Evolutionary conservation across 257 asterid genomes (phyloP).

Genomic region (Solanum medicagineum): DNA sequence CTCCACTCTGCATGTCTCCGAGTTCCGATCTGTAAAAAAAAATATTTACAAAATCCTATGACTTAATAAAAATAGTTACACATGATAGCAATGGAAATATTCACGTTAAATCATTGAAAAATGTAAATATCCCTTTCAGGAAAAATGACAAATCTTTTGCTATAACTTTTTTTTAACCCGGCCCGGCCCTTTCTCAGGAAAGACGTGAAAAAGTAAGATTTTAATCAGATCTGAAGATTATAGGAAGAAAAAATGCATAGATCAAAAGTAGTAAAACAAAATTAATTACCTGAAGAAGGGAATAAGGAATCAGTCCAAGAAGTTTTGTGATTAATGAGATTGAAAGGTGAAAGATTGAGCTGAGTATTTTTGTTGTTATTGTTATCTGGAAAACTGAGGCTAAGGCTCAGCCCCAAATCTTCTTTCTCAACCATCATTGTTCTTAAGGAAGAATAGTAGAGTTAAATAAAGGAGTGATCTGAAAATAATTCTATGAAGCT

Average conservation of each 20-base stretch:
- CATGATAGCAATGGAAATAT: not conserved
- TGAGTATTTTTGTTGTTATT: conserved; percentile 1
- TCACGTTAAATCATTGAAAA: not conserved
- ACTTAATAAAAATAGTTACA: not conserved
- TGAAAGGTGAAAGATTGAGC: conserved; percentile 21
- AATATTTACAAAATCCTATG: not conserved
- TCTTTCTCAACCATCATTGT: conserved; percentile 43
- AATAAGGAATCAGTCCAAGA: conserved; percentile 26
- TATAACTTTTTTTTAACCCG: too few relatives aligned
- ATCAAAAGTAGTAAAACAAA: not conserved
- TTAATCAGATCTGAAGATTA: conserved; percentile 1
- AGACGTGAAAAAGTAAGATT: not conserved
- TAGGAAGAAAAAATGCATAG: not conserved
- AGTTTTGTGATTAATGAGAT: conserved; percentile 9
- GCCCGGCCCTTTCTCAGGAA: too few relatives aligned
- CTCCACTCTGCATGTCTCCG: conserved; percentile 27
- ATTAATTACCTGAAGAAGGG: conserved; percentile 39
- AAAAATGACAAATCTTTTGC: too few relatives aligned
- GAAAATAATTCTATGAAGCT: not conserved
- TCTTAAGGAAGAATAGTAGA: not conserved
- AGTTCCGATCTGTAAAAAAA: conserved; percentile 27
- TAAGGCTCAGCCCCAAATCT: conserved; percentile 62
- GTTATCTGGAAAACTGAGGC: conserved; percentile 39
- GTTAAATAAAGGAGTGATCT: not conserved
- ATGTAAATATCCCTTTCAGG: not conserved